Base-by-base conservation (phyloP, 495 filamentous ascomycete species). In the Bombardia bombarda region DNA sequence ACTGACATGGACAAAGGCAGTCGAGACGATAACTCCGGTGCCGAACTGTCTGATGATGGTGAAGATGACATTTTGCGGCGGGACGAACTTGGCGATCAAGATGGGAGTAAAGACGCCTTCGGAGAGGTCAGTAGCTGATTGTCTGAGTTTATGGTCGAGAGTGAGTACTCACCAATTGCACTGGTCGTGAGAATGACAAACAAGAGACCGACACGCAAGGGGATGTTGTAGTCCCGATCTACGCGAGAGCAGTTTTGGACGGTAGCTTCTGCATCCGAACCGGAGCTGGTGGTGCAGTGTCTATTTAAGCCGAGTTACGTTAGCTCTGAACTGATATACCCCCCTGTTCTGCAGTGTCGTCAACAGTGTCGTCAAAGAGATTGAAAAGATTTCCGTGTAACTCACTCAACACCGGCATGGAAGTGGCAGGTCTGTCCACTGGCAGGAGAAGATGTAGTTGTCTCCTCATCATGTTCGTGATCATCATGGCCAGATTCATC, bases 1-100 rank as follows among this genome's bases (percentile, higher is more conserved):
- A 28, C 26, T 28, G 43, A 81, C 75, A 53, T 87, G 83, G 16
- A 87, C 62, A 41, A 86, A 84, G 12, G 79, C 81, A 0, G 83
- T 87, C 4, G 83, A 69, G 33, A 87, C 68, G 45, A 87, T 79
- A 17, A 87, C 75, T 2, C 84, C 84, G 0, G 84, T 86, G 5
- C 84, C 83, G 43, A 87, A 86, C 44, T 87, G 82, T 49, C 82
- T 77, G 21, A 84, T 65, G 10, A 74, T 50, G 14, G 73, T 69
- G 36, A 75, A 72, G 25, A 73, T 63, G 38, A 45, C 14, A 17
- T 61, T 53, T 8, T 52, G 47, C 16, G 44, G 40, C 13, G 56
- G 38, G 16, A 65, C 50, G 42, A 61, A 48, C 19, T 47, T 47
- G 20, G 61, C 49, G 18, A 63, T 50, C 13, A 74, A 46, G 41